Percentiles rank a stretch among this genome's conserved stretches.
Evolutionary conservation across 441 rosid genomes (phyloP).

Genomic region (Syzygium syzygioides): DNA sequence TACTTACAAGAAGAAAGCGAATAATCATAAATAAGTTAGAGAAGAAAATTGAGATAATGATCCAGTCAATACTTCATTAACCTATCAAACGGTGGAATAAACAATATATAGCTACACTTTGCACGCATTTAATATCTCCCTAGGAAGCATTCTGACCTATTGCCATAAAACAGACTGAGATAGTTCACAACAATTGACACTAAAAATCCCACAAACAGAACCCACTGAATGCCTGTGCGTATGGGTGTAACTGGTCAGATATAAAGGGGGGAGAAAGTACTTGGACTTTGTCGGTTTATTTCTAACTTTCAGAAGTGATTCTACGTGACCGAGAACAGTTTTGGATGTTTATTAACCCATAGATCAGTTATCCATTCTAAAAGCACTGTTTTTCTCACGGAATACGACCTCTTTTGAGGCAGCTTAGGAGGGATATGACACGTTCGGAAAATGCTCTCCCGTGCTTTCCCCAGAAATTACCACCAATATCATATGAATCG

Average conservation of each 20-base stretch:
- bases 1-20: not conserved
- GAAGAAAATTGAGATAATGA: not conserved
- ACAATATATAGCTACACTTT: not conserved
- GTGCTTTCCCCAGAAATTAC: not conserved
- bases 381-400: not conserved
- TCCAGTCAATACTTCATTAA: not conserved
- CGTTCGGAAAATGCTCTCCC: not conserved
- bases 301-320: not conserved
- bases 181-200: not conserved
- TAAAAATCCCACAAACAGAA: not conserved
- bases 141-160: not conserved
- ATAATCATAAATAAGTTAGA: not conserved
- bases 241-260: not conserved
- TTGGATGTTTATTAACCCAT: not conserved
- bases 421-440: not conserved
- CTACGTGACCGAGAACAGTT: not conserved
- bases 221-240: not conserved
- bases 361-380: not conserved
- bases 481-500: not conserved
- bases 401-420: not conserved
- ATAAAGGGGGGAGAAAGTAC: not conserved
- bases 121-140: not conserved
- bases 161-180: not conserved
- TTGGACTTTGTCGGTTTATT: not conserved
- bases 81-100: not conserved